A percentile compares a stretch with the other conserved stretches of the same genome.
Conservation (phyloP, 2,329 filamentous ascomycete species). For the Acarospora socialis region DNA sequence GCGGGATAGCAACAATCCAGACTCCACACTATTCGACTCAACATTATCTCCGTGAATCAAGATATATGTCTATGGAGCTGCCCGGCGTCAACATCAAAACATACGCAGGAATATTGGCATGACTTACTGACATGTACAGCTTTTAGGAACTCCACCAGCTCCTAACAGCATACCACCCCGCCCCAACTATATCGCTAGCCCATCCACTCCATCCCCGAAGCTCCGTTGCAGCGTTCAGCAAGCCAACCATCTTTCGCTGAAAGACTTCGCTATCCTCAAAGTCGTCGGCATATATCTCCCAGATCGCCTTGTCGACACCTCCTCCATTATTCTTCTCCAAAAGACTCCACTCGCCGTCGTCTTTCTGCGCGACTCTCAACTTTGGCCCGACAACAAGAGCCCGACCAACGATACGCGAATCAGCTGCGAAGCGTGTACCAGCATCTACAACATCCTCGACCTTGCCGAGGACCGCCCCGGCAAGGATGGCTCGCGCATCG, state of each 20-base stretch:
- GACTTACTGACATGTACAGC: too few species aligned
- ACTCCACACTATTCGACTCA: too few species aligned
- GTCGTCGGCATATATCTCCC: constrained; percentile 43
- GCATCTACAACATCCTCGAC: constrained; percentile 50
- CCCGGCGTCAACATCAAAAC: too few species aligned
- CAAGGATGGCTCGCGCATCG: constrained; percentile 36
- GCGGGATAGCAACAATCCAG: too few species aligned
- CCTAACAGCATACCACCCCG: constrained; percentile 1
- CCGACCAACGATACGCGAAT: constrained; percentile 42
- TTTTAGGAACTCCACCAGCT: constrained; percentile 1
- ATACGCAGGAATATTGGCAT: too few species aligned
- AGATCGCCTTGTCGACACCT: constrained; percentile 15
- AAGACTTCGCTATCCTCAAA: constrained; percentile 35
- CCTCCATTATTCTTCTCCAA: constrained; percentile 16
- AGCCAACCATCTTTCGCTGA: constrained; percentile 35
- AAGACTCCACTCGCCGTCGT: constrained; percentile 19
- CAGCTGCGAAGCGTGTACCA: constrained; percentile 46
- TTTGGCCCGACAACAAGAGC: constrained; percentile 45
- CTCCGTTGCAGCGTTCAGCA: constrained; percentile 38
- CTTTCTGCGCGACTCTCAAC: constrained; percentile 32
- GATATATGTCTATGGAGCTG: too few species aligned
- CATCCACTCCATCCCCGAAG: constrained; percentile 42
- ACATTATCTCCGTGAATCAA: too few species aligned
- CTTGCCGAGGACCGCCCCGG: constrained; percentile 40
- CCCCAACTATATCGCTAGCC: constrained; percentile 14